These are phyloP conservation scores for Acephala macrosclerotiorum DNA, from an alignment of 2,329 filamentous ascomycete genomes.

Conservation along the genomic window DNA sequence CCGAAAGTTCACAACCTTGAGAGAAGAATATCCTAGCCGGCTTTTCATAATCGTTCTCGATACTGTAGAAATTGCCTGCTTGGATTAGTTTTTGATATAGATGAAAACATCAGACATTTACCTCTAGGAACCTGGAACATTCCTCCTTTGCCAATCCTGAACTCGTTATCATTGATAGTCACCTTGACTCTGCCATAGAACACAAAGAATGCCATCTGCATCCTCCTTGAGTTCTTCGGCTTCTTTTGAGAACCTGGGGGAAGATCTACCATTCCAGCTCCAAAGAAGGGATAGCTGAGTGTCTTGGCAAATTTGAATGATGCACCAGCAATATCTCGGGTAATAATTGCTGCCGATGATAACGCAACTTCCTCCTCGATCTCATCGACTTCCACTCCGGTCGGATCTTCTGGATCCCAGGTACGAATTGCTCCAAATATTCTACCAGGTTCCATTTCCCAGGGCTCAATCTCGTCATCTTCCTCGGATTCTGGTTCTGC, in stretches of 20 bases:
- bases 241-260: slow-evolving; percentile 84
- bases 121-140: slow-evolving; percentile 96
- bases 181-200: slow-evolving; percentile 84
- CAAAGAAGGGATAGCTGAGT: slow-evolving; percentile 84
- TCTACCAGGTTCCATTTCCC: slow-evolving; percentile 73
- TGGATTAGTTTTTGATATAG: slow-evolving; percentile 23
- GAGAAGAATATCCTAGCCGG: slow-evolving; percentile 89
- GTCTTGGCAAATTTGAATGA: slow-evolving; percentile 91
- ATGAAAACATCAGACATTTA: slow-evolving; percentile 54
- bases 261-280: slow-evolving; percentile 87
- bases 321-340: slow-evolving; percentile 66
- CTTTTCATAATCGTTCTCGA: slow-evolving; percentile 78
- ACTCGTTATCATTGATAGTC: slow-evolving; percentile 75
- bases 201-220: slow-evolving; percentile 98
- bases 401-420: slow-evolving; percentile 68
- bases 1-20: slow-evolving; percentile 73
- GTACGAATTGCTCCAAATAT: slow-evolving; percentile 68
- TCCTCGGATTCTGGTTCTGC: slow-evolving; percentile 34
- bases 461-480: slow-evolving; percentile 65
- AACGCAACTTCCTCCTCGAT: slow-evolving; percentile 62
- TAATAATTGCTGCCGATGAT: slow-evolving; percentile 57
- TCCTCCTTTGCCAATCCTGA: slow-evolving; percentile 86
- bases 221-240: slow-evolving; percentile 90
- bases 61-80: slow-evolving; percentile 91
- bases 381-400: slow-evolving; percentile 60